These are phyloP conservation scores for Trametes cingulata DNA, from an alignment of 768 basidiomycete genomes.

Conservation along the genomic window DNA sequence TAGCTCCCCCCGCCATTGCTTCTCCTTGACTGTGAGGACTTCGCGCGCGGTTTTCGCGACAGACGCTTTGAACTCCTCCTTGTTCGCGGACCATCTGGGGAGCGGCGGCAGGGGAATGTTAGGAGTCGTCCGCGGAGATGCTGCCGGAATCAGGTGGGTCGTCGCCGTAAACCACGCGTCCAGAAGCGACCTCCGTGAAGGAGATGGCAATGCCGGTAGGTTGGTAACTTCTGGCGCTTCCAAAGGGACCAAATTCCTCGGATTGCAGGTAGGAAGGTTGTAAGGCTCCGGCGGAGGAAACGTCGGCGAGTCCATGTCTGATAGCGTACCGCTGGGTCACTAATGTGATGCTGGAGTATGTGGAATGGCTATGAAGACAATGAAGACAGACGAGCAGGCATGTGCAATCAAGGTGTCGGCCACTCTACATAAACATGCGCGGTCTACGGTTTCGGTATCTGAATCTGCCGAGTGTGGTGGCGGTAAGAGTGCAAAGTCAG, in stretches of 20 bases:
- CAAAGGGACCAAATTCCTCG: conserved; percentile 13
- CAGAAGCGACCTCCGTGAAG: conserved; percentile 37
- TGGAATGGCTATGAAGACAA: not conserved
- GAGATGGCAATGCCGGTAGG: conserved; percentile 42
- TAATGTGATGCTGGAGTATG: not conserved
- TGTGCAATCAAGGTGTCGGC: not conserved
- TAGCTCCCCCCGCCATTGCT: conserved; percentile 30
- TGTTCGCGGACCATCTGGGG: conserved; percentile 36
- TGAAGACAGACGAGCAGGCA: not conserved
- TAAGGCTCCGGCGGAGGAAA: conserved; percentile 17
- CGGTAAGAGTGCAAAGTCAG: not conserved
- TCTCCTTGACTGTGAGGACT: conserved; percentile 35
- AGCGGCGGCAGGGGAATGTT: conserved; percentile 39
- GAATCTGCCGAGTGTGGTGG: not conserved
- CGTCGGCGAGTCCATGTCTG: not conserved
- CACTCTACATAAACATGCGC: not conserved
- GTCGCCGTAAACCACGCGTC: conserved; percentile 41
- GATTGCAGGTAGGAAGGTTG: conserved; percentile 1
- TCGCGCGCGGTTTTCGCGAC: conserved; percentile 28
- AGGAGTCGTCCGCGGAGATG: conserved; percentile 49
- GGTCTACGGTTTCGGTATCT: not conserved
- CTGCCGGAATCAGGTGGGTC: conserved; percentile 58
- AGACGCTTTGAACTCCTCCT: conserved; percentile 30
- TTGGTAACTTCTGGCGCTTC: not conserved
- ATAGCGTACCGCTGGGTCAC: not conserved